phyloP scores from a whole-genome alignment of 1,284 basidiomycete species.

The Cutaneotrichosporon spelunceum region DNA sequence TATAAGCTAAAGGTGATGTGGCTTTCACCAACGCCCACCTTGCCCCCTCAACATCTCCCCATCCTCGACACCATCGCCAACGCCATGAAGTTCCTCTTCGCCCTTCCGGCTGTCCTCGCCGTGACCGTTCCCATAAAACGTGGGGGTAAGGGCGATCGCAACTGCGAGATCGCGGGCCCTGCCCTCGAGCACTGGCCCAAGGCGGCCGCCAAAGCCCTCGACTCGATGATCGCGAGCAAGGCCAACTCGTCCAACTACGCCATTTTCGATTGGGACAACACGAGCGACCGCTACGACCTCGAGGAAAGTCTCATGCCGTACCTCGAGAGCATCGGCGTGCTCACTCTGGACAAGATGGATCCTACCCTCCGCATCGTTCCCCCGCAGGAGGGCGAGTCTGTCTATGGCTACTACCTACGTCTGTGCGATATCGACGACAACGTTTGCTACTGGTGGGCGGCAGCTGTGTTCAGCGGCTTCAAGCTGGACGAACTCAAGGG shows the following conservation, averaged over 20 bases:
- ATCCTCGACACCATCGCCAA: not conserved
- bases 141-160: not conserved
- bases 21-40: not conserved
- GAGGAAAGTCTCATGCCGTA: not conserved
- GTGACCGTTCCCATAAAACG: not conserved
- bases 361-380: not conserved
- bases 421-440: not conserved
- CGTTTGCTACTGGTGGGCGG: not conserved
- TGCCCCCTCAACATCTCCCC: not conserved
- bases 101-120: not conserved
- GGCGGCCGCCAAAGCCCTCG: not conserved
- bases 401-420: not conserved
- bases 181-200: not conserved
- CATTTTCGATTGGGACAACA: not conserved
- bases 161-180: not conserved
- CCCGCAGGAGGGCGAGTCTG: not conserved
- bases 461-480: not conserved
- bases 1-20: not conserved
- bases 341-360: not conserved
- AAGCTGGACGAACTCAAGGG: not conserved
- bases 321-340: not conserved
- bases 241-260: not conserved
- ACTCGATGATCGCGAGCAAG: not conserved
- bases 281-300: not conserved
- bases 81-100: not conserved